Base-by-base conservation (phyloP, 305 asterid species). In the Fraxinus platypoda region DNA sequence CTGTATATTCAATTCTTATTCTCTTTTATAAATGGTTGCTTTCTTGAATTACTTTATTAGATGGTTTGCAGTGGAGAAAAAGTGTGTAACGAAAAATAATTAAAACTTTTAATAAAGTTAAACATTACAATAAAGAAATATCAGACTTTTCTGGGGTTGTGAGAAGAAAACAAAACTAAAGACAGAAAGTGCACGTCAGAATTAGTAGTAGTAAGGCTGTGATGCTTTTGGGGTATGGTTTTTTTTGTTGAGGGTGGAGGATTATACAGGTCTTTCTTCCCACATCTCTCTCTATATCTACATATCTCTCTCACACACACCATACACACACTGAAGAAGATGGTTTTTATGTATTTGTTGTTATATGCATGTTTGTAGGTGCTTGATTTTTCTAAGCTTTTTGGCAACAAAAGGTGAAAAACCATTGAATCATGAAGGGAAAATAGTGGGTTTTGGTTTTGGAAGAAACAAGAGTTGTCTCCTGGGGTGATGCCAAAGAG, bases 171-270 rank as follows among this genome's bases (percentile, higher is more conserved):
- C 96, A 92, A 88, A 90, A 89, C 89, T 90, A 89, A 88, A 93
- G 95, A 95, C 98, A 93, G 94, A 91, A 95, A 93, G 97, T 89
- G 96, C 94, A 95, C 94, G 97, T 93, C 98, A 93, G 98, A 89
- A 90, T 88, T 89, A 86, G 91, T 92, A 90, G 88, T 84, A 15
- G 71, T 82, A 88, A 88, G 88, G 89, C 54, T 85, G 89, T 88
- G 91, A 66, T 80, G 84, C 81, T 85, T 84, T 84, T 76, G 79
- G 23, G 23, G 62, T 52, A 4, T 49, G 75, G 81, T 31, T 76
- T 52, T 52, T 52, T 49, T 49, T 49, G 54, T 33, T 2, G 34
- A 81, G 43, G 74, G 33, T 79, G 62, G 75, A 78, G 23, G n/a
- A 77, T 82, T 84, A 82, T 49, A 49, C 73, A 74, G 76, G 59